Evolutionary conservation across 495 filamentous ascomycete genomes (phyloP), one percentile per base, ranked within the genome.

Genomic region (Platismatia glauca): DNA sequence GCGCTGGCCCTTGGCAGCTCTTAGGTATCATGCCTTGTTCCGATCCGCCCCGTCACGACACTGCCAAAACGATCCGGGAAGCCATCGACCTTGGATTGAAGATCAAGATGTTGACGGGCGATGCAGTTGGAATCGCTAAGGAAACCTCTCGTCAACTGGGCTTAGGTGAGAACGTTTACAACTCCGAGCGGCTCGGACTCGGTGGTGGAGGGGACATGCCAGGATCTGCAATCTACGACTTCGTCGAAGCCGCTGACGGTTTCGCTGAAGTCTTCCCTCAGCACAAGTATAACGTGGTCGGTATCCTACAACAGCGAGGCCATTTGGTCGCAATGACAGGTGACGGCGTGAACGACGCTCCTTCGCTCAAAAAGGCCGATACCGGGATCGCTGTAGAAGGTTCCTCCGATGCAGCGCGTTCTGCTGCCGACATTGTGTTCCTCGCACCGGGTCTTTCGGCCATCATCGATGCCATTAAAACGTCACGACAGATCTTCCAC

Each of bases 21-120:
- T 85, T 96, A 65, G 91, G 91, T 69, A 94, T 95, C 70, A 89
- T 95, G 86, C 91, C 91, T 68, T 94, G 90, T 81, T 88, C 82
- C 68, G 91, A 96, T 71, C 91, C 91, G 61, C 91, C 91, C 64
- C 89, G 91, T 70, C 84, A 94, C 77, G 91, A 95, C 73, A 95
- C 90, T 68, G 89, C 88, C 65, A 87, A 89, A 72, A 95, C 91
- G 63, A 88, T 96, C 76, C 84, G 86, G 71, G 91, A 96, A 78
- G 91, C 91, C 68, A 88, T 92, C 79, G 80, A 79, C 61, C 84
- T 96, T 58, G 91, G 91, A 76, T 79, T 96, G 52, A 87, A 85
- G 62, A 90, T 96, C 75, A 96, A 95, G 80, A 96, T 96, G 89
- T 85, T 96, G 77, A 96, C 91, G 73, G 91, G 91, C 80, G 91